Evolutionary conservation across 345 rosid species (phyloP).

Genomic region (Syzygium oleosum): DNA sequence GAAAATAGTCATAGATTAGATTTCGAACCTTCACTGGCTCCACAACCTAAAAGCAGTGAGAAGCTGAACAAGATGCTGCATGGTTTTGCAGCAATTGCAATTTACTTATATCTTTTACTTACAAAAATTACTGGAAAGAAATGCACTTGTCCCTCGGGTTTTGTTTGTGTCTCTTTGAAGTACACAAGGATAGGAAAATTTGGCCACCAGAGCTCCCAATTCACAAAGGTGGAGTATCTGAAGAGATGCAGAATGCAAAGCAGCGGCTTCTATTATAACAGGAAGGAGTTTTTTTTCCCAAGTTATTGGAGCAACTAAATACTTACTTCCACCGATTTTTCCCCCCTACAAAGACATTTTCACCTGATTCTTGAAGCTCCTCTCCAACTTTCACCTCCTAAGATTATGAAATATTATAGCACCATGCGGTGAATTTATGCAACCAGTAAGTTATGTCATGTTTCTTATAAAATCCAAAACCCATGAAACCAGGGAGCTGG

Average conservation of each 20-base stretch:
- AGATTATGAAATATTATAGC: background rate
- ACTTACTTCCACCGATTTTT: constrained; percentile 81
- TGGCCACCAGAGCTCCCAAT: constrained; percentile 91
- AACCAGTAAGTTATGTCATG: background rate
- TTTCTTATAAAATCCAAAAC: background rate
- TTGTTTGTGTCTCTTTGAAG: constrained; percentile 68
- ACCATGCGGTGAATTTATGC: background rate
- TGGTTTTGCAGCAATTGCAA: background rate
- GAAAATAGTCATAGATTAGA: background rate
- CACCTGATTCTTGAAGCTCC: constrained; percentile 60
- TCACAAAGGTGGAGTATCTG: constrained; percentile 67
- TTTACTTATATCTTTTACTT: constrained; percentile 12
- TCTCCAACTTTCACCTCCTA: constrained; percentile 71
- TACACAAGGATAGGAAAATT: constrained; percentile 64
- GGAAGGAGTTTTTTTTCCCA: background rate
- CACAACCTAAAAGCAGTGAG: background rate
- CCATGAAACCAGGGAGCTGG: background rate
- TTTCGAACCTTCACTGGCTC: background rate
- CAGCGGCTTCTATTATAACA: background rate
- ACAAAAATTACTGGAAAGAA: constrained; percentile 77
- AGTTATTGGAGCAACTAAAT: background rate
- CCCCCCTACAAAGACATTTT: constrained; percentile 68
- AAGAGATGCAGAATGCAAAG: background rate
- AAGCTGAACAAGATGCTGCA: background rate
- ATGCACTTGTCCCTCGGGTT: constrained; percentile 80